phyloP scores from a whole-genome alignment of 2,329 filamentous ascomycete species.

The Ophiocordyceps australis region DNA sequence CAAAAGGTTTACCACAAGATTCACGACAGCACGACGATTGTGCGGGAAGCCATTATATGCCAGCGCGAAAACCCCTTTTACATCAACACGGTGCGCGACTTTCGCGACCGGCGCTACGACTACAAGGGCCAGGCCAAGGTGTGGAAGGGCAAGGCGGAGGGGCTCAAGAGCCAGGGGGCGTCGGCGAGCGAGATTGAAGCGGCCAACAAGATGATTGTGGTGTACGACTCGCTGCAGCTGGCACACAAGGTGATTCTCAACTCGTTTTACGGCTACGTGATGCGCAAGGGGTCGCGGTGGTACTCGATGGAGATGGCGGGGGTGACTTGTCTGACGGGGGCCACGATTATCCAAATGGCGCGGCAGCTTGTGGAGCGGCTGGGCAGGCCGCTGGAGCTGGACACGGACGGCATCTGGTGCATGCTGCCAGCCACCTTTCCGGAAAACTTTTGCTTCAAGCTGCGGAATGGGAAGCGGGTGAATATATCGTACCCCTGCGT shows the following conservation, averaged over 20 bases:
- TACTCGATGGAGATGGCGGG: conserved; percentile 99
- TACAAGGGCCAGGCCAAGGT: conserved; percentile 97
- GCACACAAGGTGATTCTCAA: conserved; percentile 99
- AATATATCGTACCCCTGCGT: conserved; percentile 96
- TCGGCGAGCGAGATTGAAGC: conserved; percentile 62
- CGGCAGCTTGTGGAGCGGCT: conserved; percentile 85
- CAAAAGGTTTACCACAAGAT: conserved; percentile 99
- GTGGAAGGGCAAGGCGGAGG: conserved; percentile 93
- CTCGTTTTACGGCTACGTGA: conserved; percentile 98
- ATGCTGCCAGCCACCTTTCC: conserved; percentile 94
- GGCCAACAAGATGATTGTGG: conserved; percentile 95
- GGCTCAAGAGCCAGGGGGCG: conserved; percentile 69
- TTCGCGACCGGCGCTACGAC: conserved; percentile 92
- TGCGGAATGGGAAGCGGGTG: conserved; percentile 92
- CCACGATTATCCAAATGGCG: conserved; percentile 92
- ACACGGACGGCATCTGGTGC: conserved; percentile 99
- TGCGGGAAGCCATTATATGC: conserved; percentile 93
- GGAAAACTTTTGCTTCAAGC: conserved; percentile 85
- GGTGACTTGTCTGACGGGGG: conserved; percentile 91
- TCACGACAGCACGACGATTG: conserved; percentile 80
- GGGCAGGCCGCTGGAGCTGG: conserved; percentile 79
- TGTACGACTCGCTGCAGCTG: conserved; percentile 90
- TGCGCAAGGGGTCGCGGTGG: conserved; percentile 97
- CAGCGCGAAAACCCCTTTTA: conserved; percentile 98
- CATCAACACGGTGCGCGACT: conserved; percentile 87